phyloP scores from a whole-genome alignment of 1,139 yeast species.

The Sugiyamaella pinicola region DNA sequence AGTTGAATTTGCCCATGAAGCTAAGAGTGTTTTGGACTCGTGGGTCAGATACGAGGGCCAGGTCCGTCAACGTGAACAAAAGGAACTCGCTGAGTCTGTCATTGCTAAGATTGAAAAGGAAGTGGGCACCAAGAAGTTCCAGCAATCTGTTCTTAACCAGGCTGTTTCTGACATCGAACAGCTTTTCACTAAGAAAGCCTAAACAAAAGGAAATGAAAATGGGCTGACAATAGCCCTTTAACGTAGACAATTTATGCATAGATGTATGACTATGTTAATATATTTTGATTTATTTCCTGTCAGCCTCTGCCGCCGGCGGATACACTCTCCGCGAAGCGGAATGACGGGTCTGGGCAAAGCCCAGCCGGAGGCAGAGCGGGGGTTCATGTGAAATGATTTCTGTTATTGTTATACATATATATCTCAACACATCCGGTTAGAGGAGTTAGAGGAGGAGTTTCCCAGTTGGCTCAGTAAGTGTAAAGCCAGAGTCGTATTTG shows the following conservation, averaged over 20 bases:
- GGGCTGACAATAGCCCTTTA: neutral
- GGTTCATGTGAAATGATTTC: no score
- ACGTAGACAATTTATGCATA: constrained; percentile 14
- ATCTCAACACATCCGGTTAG: no score
- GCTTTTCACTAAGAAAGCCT: constrained; percentile 54
- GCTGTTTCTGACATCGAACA: constrained; percentile 90
- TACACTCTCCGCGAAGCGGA: neutral
- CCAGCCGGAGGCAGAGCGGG: constrained; percentile 18
- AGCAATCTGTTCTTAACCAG: constrained; percentile 87
- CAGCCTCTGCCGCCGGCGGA: constrained; percentile 3
- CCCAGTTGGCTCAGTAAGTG: constrained; percentile 25
- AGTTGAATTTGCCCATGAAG: constrained; percentile 84
- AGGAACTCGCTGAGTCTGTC: constrained; percentile 83
- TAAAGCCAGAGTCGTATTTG: constrained; percentile 39
- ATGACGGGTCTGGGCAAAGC: constrained; percentile 15
- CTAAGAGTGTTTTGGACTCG: constrained; percentile 92
- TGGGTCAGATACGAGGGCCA: constrained; percentile 99
- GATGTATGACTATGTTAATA: constrained; percentile 17
- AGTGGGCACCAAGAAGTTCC: constrained; percentile 86
- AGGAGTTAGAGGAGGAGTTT: constrained; percentile 21
- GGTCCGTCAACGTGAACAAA: constrained; percentile 95
- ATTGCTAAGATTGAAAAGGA: constrained; percentile 87
- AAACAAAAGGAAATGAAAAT: constrained; percentile 15
- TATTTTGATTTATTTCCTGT: neutral
- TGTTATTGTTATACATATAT: no score